Base-by-base conservation (phyloP, 169 alveolate species). In the Eimeria praecox region DNA sequence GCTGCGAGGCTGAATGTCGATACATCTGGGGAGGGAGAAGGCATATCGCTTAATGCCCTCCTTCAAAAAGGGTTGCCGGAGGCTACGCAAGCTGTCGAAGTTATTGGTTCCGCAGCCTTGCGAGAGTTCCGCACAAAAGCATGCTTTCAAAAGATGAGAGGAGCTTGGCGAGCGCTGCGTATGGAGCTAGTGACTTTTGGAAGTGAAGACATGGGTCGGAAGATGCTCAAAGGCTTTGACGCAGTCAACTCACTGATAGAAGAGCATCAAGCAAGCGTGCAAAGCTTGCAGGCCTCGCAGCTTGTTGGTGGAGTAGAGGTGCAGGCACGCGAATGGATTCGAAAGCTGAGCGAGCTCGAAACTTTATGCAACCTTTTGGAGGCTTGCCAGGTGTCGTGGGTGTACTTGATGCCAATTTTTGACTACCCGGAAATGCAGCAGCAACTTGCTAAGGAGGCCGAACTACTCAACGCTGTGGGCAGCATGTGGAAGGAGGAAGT, bases 241-340 rank as follows among this genome's bases (percentile, higher is more conserved):
- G 98, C 97, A 33, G 96, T 98, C 56, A 97, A 96, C 86, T 92
- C 97, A 24, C 89, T 97, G 75, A 97, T 98, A n/a, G 99, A 98
- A 46, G 99, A 98, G 66, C 98, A 97, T 90, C 97, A 97, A 82
- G 96, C 98, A 59, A 97, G 97, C 90, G 97, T 98, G 46, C 98
- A 97, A 93, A 97, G 99, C 4, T 96, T 98, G 96, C 97, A 98
- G 62, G 96, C 97, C 64, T 97, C 98, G 46, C 98, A 98, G 73
- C 98, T 94, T 93, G 97, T 98, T 73, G 97, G 97, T 91, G 98
- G 98, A 44, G 97, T 98, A 95, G 97, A 98, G 83, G 97, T 97
- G 80, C 97, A 97, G 91, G 97, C 98, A 83, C 97, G 96, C 82
- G 98, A 97, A 85, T 98, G 99, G 99, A 99, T 98, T 90, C 97